These are phyloP conservation scores for Calocybe cyanea DNA, from an alignment of 768 basidiomycete species.

Conservation along the genomic window DNA sequence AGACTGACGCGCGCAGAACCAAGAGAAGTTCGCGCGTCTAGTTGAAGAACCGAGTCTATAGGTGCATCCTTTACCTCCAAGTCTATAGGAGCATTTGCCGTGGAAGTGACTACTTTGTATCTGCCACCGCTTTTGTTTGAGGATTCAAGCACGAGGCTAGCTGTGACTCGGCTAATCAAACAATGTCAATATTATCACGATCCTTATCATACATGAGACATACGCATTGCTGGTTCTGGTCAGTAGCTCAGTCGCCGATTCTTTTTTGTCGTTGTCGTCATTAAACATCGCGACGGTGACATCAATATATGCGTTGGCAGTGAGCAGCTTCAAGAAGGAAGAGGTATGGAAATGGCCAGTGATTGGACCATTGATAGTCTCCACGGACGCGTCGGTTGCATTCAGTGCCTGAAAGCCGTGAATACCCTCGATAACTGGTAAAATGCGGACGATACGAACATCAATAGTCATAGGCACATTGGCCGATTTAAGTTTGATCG, in stretches of 20 bases:
- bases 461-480: conserved; percentile 31
- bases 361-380: conserved; percentile 43
- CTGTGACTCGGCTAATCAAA: conserved; percentile 6
- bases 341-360: conserved; percentile 40
- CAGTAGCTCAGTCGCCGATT: conserved; percentile 21
- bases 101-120: conserved; percentile 13
- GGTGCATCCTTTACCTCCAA: conserved; percentile 15
- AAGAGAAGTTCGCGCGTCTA: conserved; percentile 17
- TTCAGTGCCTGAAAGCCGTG: conserved; percentile 31
- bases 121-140: conserved; percentile 11
- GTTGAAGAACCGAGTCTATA: conserved; percentile 11
- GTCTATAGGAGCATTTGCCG: conserved; percentile 9
- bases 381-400: conserved; percentile 22
- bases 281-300: conserved; percentile 34
- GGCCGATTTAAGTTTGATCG: conserved; percentile 29
- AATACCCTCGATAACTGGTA: neutral
- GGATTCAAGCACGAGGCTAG: conserved; percentile 8
- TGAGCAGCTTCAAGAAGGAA: conserved; percentile 25
- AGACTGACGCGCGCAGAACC: conserved; percentile 12
- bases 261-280: conserved; percentile 19
- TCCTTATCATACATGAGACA: conserved; percentile 6
- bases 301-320: conserved; percentile 39
- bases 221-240: conserved; percentile 38
- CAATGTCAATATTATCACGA: neutral
- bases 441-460: conserved; percentile 25